phyloP scores from a whole-genome alignment of 2,329 filamentous ascomycete genomes.

The Penicillium janthinellum region DNA sequence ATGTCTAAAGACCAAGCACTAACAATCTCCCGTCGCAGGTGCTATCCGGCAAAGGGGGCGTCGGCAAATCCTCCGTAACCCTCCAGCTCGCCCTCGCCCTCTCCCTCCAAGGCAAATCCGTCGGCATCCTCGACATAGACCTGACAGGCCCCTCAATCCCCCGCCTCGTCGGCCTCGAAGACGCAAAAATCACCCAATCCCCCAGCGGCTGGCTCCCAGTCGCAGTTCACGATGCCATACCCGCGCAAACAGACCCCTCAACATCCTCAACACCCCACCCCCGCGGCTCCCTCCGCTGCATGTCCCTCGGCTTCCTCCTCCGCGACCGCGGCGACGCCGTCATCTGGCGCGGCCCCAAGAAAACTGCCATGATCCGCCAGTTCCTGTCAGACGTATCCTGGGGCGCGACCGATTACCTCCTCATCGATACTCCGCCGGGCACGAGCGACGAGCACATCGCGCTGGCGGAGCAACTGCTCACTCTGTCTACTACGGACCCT shows the following conservation, averaged over 20 bases:
- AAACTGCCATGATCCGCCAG: slow-evolving; percentile 97
- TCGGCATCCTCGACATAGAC: slow-evolving; percentile 94
- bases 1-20: background rate
- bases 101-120: slow-evolving; percentile 79
- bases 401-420: slow-evolving; percentile 82
- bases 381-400: slow-evolving; percentile 91
- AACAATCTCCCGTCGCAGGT: slow-evolving; percentile 49
- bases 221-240: slow-evolving; percentile 68
- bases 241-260: slow-evolving; percentile 15
- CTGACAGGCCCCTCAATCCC: slow-evolving; percentile 96
- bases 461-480: slow-evolving; percentile 79
- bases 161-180: slow-evolving; percentile 87
- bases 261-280: slow-evolving; percentile 16
- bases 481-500: slow-evolving; percentile 37
- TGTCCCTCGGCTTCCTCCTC: slow-evolving; percentile 91
- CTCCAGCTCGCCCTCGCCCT: slow-evolving; percentile 92
- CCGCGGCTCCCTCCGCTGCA: slow-evolving; percentile 61
- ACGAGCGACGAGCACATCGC: slow-evolving; percentile 98
- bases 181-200: slow-evolving; percentile 85
- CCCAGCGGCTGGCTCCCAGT: slow-evolving; percentile 93
- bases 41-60: slow-evolving; percentile 95
- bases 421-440: slow-evolving; percentile 94
- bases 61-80: slow-evolving; percentile 97
- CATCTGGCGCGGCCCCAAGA: slow-evolving; percentile 97
- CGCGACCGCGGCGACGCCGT: slow-evolving; percentile 83